Evolutionary conservation across 2,329 filamentous ascomycete species (phyloP), one percentile per base, ranked within the genome.

Genomic region (Coniochaeta sp.): DNA sequence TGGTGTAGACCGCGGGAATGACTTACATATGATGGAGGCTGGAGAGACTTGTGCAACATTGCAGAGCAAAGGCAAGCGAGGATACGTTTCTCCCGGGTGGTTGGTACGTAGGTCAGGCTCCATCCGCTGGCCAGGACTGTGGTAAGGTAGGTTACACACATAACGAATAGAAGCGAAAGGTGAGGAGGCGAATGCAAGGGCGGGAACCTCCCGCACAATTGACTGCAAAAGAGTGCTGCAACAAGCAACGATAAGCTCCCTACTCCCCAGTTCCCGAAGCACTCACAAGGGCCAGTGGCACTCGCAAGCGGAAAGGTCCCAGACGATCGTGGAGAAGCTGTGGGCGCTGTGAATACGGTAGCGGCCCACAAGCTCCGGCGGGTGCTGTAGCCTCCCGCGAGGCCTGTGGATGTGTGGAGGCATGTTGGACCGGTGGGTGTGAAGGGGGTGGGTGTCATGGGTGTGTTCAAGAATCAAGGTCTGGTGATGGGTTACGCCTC

Each of bases 141-240:
- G n/a, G 12, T 14, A 36, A 12, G 47, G 24, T n/a, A 52, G 28
- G 47, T 52, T 52, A 52, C 47, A 52, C 47, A 6, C 47, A 52
- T 12, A 47, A 26, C 43, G 43, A 47, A 12, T 9, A 24, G 40
- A 11, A 44, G 12, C 8, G 40, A 38, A 17, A 40, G 38, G 38
- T 19, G 16, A 40, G 24, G 19, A 2, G 26, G 19, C 19, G 43
- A 55, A 55, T 56, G 54, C 54, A 56, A 36, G 54, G 26, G 54
- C 54, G 54, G 54, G 54, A 31, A 22, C 19, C 12, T 52, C 47
- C 47, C 47, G 47, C 47, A 52, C 24, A 36, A 9, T 36, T 9
- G 54, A 38, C 31, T 36, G 54, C 54, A 56, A 55, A 55, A 56
- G 34, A 56, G 31, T 24, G 54, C 31, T 36, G 54, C 54, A 56